These are phyloP conservation scores for Fusarium denticulatum DNA, from an alignment of 2,329 filamentous ascomycete genomes.

Conservation along the genomic window DNA sequence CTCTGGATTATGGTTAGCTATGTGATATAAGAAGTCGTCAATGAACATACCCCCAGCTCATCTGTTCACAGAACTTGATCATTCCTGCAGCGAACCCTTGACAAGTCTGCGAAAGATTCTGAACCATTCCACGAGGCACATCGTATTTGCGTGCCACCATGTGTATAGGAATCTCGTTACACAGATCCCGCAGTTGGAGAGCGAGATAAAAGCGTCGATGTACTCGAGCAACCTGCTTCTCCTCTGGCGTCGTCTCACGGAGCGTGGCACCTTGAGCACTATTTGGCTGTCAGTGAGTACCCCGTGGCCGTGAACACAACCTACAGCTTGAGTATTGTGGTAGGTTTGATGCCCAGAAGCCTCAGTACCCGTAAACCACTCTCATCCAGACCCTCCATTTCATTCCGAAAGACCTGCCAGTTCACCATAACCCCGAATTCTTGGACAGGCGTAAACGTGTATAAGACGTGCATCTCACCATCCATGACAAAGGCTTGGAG, in stretches of 20 bases:
- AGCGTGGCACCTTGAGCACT: constrained; percentile 75
- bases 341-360: constrained; percentile 75
- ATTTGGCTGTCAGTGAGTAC: constrained; percentile 26
- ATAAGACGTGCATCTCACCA: constrained; percentile 82
- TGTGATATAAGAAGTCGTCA: background rate
- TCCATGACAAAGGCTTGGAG: constrained; percentile 81
- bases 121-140: constrained; percentile 74
- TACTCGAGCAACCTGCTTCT: constrained; percentile 69
- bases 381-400: constrained; percentile 76
- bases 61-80: constrained; percentile 80
- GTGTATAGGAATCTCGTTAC: constrained; percentile 79
- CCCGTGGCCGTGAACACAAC: constrained; percentile 30
- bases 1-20: constrained; percentile 53
- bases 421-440: constrained; percentile 66
- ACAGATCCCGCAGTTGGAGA: constrained; percentile 80
- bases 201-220: constrained; percentile 80
- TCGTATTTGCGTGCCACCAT: constrained; percentile 76
- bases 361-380: constrained; percentile 74
- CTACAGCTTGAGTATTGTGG: constrained; percentile 73
- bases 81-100: constrained; percentile 83
- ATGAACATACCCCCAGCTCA: constrained; percentile 72
- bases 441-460: constrained; percentile 79
- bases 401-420: constrained; percentile 77
- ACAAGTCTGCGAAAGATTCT: constrained; percentile 78
- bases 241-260: constrained; percentile 69